Base-by-base conservation (phyloP, 257 asterid genomes). In the Schizonepeta tenuifolia region DNA sequence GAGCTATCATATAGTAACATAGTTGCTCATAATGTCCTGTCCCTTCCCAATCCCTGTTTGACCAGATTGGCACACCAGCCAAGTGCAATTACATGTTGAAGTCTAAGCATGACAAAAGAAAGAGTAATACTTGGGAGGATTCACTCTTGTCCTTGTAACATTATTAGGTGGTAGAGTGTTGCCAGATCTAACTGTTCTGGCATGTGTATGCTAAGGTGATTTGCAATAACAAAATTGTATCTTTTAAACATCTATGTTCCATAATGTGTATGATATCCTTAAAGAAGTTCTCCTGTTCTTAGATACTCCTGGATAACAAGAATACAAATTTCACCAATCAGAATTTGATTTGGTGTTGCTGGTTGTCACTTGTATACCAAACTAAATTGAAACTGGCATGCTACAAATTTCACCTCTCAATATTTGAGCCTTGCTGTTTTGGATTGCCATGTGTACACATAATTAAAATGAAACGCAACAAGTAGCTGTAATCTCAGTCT, bases 11-110 rank as follows among this genome's bases (percentile, higher is more conserved):
- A 38, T 15, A 51, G n/a, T 15, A 21, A 50, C 10, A 49, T 63
- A 50, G 50, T 21, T 13, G 41, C 33, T 13, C 31, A 62, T 36
- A 11, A 36, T 40, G 47, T 26, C 65, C 4, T 41, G 9, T 51
- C 56, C 58, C 71, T 53, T 51, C 53, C 17, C 24, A 49, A 40
- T 40, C 43, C 55, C 53, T 12, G 67, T 65, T 49, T 12, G 15
- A 24, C 58, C 49, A 36, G 46, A 53, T 40, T 65, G 17, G 31
- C 66, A 41, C 57, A 63, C 36, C 12, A 8, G 51, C 20, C 20
- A 3, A 38, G 63, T 17, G 14, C 15, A 43, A 64, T 40, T 18
- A 55, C 15, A 59, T 8, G 21, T 7, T 33, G 2, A 33, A 17
- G 24, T 59, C 66, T 59, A 31, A 33, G 14, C 22, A 22, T 58